phyloP scores from a whole-genome alignment of 2,329 filamentous ascomycete genomes.

The Diaporthe destruens region DNA sequence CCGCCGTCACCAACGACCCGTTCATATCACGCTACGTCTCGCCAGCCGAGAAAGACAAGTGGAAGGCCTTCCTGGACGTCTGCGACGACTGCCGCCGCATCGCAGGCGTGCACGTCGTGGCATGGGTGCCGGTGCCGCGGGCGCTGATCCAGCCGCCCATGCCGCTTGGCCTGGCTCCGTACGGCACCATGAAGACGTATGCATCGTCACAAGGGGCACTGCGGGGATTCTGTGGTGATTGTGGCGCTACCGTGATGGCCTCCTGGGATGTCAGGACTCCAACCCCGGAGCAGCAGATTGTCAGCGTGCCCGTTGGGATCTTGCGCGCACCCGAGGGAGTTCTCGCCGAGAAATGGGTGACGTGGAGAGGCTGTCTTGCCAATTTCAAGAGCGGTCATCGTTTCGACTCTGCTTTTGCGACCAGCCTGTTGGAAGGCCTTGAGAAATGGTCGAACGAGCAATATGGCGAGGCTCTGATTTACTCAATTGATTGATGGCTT shows the following conservation, averaged over 20 bases:
- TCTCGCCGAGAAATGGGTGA: conserved; percentile 60
- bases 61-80: conserved; percentile 56
- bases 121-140: conserved; percentile 59
- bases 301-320: conserved; percentile 59
- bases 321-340: conserved; percentile 59
- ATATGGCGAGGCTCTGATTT: conserved; percentile 48
- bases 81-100: conserved; percentile 60
- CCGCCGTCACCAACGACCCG: conserved; percentile 48
- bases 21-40: conserved; percentile 53
- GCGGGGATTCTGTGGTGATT: conserved; percentile 60
- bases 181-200: conserved; percentile 60
- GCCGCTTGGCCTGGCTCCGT: conserved; percentile 50
- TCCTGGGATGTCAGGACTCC: conserved; percentile 47
- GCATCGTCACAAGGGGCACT: conserved; percentile 54
- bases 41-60: conserved; percentile 55
- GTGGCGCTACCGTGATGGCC: conserved; percentile 60
- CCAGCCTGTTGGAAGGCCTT: conserved; percentile 54
- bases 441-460: conserved; percentile 53
- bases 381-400: conserved; percentile 51
- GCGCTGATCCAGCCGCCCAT: conserved; percentile 53
- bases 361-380: conserved; percentile 56
- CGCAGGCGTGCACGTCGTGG: conserved; percentile 56
- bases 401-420: conserved; percentile 54
- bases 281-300: conserved; percentile 50
- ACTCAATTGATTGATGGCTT: conserved; percentile 6